Evolutionary conservation across 257 asterid species (phyloP).

Genomic region (Gardenia jasminoides): DNA sequence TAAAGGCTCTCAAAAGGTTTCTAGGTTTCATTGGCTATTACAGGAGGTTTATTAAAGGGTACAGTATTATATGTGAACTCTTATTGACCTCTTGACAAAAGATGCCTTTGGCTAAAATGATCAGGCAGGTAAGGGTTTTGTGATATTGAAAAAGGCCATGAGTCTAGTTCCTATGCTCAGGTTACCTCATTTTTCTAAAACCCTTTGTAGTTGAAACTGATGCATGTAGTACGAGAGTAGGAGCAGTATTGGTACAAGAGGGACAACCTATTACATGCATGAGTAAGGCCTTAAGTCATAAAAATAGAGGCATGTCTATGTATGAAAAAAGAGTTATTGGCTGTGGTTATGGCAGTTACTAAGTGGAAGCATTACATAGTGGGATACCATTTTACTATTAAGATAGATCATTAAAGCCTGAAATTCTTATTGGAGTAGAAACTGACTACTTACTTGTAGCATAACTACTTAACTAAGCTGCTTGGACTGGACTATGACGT

Average conservation of each 20-base stretch:
- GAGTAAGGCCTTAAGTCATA: not conserved
- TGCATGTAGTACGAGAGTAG: not conserved
- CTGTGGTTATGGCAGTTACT: not conserved
- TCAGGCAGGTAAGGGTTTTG: too few relatives aligned
- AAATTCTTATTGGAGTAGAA: not conserved
- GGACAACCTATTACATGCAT: not conserved
- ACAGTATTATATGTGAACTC: too few relatives aligned
- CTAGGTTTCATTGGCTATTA: too few relatives aligned
- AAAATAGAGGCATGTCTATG: not conserved
- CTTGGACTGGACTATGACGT: not conserved
- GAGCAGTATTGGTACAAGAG: not conserved
- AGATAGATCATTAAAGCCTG: not conserved
- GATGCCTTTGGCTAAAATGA: too few relatives aligned
- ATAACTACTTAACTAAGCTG: not conserved
- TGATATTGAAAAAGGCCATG: too few relatives aligned
- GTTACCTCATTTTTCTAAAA: not conserved
- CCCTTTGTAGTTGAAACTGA: not conserved
- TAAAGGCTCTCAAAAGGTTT: too few relatives aligned
- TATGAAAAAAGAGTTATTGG: not conserved
- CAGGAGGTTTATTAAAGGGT: too few relatives aligned
- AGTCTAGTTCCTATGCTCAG: not conserved
- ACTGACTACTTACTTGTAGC: not conserved
- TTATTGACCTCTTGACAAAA: too few relatives aligned
- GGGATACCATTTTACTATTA: too few relatives aligned
- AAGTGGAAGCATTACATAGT: not conserved